Base-by-base conservation (phyloP, 1,139 yeast genomes). In the Sugiyamaella neomexicana region DNA sequence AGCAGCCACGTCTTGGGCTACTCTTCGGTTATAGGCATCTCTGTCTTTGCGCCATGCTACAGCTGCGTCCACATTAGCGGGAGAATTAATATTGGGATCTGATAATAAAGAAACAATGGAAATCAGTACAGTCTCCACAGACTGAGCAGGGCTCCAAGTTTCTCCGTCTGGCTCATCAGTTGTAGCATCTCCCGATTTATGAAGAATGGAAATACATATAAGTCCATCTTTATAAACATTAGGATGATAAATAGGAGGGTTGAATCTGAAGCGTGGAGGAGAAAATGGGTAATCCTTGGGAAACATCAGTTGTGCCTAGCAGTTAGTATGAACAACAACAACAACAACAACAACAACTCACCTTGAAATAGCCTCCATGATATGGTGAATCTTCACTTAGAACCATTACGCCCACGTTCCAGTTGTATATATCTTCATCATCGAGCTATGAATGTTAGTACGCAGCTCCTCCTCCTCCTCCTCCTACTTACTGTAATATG, bases 31-130 rank as follows among this genome's bases (percentile, higher is more conserved):
- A 73, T 89, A 93, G 54, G 83, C 86, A 31, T 85, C 90, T 20
- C 88, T 85, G 72, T 87, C 83, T 68, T 89, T 89, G 65, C 95
- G 80, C 80, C 89, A 90, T 65, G 89, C 90, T 27, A 91, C 90
- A 23, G 96, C 89, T 8, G 99, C 99, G 69, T 93, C 98, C 50
- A 93, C 93, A 70, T 93, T 93, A 6, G 99, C 99, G 3, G 99
- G 98, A 5, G 96, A 87, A 55, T 84, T 82, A 52, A 86, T 89
- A 72, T 91, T 91, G 53, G 98, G 98, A 71, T 91, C 97, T 67
- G 90, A 96, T 65, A 91, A 79, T 56, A 91, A 78, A 5, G 97
- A 89, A 38, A 91, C 88, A 63, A 91, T 91, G 47, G 96, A 87
- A 58, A 91, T 86, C 65, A 91, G 80, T 9, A 91, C 97, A 41